These are phyloP conservation scores for Pseudopyricularia cyperi DNA, from an alignment of 2,329 filamentous ascomycete species.

Conservation along the genomic window DNA sequence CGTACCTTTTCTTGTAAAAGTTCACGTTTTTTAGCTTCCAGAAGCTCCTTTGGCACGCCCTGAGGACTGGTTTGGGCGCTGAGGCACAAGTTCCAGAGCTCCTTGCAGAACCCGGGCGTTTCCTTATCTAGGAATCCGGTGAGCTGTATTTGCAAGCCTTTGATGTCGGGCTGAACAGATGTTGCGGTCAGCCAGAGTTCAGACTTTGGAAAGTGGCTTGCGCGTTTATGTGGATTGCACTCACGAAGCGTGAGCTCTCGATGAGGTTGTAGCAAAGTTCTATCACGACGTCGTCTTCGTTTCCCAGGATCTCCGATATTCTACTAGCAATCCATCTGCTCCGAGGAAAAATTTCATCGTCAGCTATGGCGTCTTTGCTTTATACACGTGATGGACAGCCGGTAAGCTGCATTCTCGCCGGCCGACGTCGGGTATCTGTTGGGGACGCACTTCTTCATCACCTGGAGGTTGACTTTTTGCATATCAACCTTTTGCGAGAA, in stretches of 20 bases:
- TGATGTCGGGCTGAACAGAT: constrained; percentile 70
- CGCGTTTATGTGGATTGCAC: constrained; percentile 19
- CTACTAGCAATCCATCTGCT: constrained; percentile 82
- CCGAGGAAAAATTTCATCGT: constrained; percentile 2
- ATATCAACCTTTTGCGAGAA: constrained; percentile 96
- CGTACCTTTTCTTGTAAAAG: constrained; percentile 85
- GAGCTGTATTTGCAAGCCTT: constrained; percentile 85
- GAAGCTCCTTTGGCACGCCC: constrained; percentile 83
- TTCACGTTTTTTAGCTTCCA: constrained; percentile 94
- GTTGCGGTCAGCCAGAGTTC: background rate
- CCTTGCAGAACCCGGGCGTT: constrained; percentile 77
- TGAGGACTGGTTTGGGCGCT: constrained; percentile 81
- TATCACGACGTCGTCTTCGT: constrained; percentile 90
- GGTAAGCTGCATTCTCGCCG: background rate
- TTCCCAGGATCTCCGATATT: constrained; percentile 78
- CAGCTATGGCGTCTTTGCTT: background rate
- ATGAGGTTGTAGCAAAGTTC: constrained; percentile 63
- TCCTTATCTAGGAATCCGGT: constrained; percentile 93
- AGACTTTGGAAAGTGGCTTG: constrained; percentile 9
- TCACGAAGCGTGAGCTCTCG: constrained; percentile 64
- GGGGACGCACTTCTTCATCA: constrained; percentile 80
- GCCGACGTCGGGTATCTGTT: background rate
- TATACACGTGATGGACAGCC: background rate
- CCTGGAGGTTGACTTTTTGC: constrained; percentile 89
- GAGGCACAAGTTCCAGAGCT: constrained; percentile 81